phyloP scores from a whole-genome alignment of 805 yeast species.

The Candida krabiensis region DNA sequence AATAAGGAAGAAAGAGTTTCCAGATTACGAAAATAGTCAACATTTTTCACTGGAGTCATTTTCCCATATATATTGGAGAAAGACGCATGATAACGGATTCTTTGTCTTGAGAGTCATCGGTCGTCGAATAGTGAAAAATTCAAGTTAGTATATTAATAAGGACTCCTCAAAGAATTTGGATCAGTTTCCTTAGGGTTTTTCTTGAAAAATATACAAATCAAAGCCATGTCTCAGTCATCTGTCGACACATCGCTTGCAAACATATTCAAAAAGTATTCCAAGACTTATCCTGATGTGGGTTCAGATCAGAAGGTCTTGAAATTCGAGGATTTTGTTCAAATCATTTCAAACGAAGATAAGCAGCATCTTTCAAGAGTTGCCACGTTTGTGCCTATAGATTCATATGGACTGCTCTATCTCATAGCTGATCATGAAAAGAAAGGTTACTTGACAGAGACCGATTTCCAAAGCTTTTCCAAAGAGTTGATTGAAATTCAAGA shows the following conservation, averaged over 20 bases:
- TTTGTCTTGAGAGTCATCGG: no score
- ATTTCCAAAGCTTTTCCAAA: slow-evolving; percentile 73
- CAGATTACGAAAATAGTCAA: no score
- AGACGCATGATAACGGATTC: no score
- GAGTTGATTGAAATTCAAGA: slow-evolving; percentile 46
- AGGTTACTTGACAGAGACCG: slow-evolving; percentile 55
- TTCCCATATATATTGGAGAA: no score
- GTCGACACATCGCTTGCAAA: slow-evolving; percentile 27
- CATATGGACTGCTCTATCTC: slow-evolving; percentile 72
- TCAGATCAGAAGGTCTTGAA: slow-evolving; percentile 34
- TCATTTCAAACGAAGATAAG: slow-evolving; percentile 48
- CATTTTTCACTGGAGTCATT: no score
- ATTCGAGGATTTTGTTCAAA: slow-evolving; percentile 41
- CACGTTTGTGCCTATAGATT: slow-evolving; percentile 47
- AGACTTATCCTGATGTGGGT: slow-evolving; percentile 31
- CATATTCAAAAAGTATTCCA: slow-evolving; percentile 45
- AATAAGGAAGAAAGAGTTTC: no score
- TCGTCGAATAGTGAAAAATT: no score
- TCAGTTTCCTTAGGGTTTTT: no score
- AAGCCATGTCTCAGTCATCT: slow-evolving; percentile 12
- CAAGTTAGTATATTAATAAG: no score
- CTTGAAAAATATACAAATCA: no score
- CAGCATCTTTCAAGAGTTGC: slow-evolving; percentile 24
- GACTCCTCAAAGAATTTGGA: no score
- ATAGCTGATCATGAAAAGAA: slow-evolving; percentile 72